Evolutionary conservation across 2,329 filamentous ascomycete species (phyloP), one percentile per base, ranked within the genome.

Genomic region (Trichoderma sp.): DNA sequence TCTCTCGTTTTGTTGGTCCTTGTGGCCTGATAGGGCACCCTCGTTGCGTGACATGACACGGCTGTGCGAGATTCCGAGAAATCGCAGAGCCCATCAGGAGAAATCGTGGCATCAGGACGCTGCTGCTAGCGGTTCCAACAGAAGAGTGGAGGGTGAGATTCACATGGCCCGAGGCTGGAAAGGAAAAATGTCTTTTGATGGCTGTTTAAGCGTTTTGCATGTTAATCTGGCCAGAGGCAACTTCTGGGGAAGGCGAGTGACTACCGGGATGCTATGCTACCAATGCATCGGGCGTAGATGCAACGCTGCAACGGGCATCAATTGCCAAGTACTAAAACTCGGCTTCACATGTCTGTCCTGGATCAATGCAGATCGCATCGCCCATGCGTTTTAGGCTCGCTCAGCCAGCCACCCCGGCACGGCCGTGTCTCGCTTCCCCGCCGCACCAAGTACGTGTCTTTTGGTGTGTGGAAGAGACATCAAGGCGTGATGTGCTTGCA

Each of bases 401-500:
- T 68, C 65, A 68, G 65, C 65, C 65, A 67, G 65, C 16, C 61
- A 24, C 63, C 46, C 52, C 51, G 63, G 34, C 52, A 66, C 51
- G 52, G 14, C 43, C 56, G 54, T 43, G 39, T 43, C 39, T 43
- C 16, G 18, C 39, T 43, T 43, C 39, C 56, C n/a, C 51, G 46
- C 34, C 55, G 34, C 34, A 54, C 59, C 49, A 60, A 46, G 43
- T 68, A 68, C 65, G 65, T 67, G 64, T 59, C 54, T 49, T 16
- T 63, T 39, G 18, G 46, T 43, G n/a, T 43, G 39, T 43, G 39
- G 39, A 43, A 43, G 39, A 39, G 32, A 32, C 32, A 4, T 11
- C 1, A 7, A 8, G 39, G 6, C 39, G 18, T 43, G 39, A n/a
- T 43, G 3, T 34, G 32, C 32, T 34, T 43, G 39, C 18, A 43